Percentiles rank a stretch among this genome's conserved stretches.
These are phyloP conservation scores for Abortiporus biennis DNA, from an alignment of 1,284 basidiomycete species.

Conservation along the genomic window DNA sequence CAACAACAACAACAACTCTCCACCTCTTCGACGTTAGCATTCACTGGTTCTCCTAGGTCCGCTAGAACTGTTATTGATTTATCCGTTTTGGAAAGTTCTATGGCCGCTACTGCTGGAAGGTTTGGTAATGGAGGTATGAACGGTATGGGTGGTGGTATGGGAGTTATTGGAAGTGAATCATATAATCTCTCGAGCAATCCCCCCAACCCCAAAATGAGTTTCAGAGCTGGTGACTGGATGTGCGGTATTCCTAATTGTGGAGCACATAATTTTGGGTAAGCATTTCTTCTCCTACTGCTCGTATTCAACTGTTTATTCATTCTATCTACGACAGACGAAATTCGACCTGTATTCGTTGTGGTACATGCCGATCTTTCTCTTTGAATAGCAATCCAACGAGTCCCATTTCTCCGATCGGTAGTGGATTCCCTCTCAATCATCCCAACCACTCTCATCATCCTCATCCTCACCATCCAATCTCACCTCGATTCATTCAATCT, in stretches of 20 bases:
- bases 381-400: conserved; percentile 20
- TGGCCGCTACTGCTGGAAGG: too few species aligned
- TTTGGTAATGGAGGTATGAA: too few species aligned
- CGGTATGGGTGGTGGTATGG: too few species aligned
- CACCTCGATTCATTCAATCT: conserved; percentile 6
- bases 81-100: too few species aligned
- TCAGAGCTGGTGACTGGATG: conserved; percentile 77
- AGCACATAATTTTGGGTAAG: conserved; percentile 73
- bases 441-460: too few species aligned
- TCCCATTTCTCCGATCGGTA: conserved; percentile 22
- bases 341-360: conserved; percentile 66
- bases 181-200: conserved; percentile 59
- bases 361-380: conserved; percentile 52
- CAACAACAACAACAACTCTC: too few species aligned
- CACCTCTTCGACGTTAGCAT: too few species aligned
- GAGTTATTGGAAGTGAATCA: too few species aligned
- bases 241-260: conserved; percentile 55
- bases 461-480: conserved; percentile 8
- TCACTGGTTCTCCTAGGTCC: too few species aligned
- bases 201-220: conserved; percentile 66
- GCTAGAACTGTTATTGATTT: too few species aligned
- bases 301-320: conserved; percentile 6
- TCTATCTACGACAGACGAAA: conserved; percentile 52
- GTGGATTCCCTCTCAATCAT: too few species aligned
- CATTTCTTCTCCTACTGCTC: conserved; percentile 16